Percentiles rank a stretch among this genome's conserved stretches.
Conservation (phyloP, 768 basidiomycete genomes). For the Amanita muscaria region DNA sequence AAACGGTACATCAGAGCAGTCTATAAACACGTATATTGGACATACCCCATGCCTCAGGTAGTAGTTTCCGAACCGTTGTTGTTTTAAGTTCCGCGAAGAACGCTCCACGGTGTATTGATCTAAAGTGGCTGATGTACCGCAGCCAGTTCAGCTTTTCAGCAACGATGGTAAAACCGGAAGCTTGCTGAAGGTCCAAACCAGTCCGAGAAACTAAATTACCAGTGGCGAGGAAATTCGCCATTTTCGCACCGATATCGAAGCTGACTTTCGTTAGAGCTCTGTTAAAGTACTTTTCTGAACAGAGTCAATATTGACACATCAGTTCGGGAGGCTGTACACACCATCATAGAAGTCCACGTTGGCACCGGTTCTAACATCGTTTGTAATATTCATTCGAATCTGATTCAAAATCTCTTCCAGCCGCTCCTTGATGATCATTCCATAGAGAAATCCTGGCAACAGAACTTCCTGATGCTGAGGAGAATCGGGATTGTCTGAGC, state of each 20-base stretch:
- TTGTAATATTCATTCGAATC: constrained; percentile 57
- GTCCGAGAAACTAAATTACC: constrained; percentile 93
- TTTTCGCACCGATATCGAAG: constrained; percentile 84
- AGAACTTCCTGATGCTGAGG: constrained; percentile 98
- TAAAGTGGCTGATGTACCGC: constrained; percentile 96
- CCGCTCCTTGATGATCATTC: constrained; percentile 97
- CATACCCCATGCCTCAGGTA: constrained; percentile 96
- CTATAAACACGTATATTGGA: constrained; percentile 11
- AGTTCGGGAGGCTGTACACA: constrained; percentile 28
- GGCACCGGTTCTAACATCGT: constrained; percentile 70
- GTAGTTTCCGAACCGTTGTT: constrained; percentile 89
- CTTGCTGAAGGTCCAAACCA: constrained; percentile 94
- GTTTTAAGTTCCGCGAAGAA: constrained; percentile 99
- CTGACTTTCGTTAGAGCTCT: constrained; percentile 71
- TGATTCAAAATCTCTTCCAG: constrained; percentile 82
- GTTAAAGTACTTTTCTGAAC: constrained; percentile 68
- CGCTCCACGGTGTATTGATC: constrained; percentile 96
- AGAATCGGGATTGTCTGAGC: constrained; percentile 95
- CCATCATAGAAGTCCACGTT: constrained; percentile 86
- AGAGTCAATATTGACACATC: constrained; percentile 1
- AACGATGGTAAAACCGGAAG: constrained; percentile 97
- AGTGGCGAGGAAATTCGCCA: constrained; percentile 94
- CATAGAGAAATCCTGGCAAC: constrained; percentile 85
- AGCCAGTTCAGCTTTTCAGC: constrained; percentile 99
- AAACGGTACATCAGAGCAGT: neutral